Percentiles rank a stretch among this genome's conserved stretches.
phyloP scores from a whole-genome alignment of 768 basidiomycete species.

The Lactarius sp. region DNA sequence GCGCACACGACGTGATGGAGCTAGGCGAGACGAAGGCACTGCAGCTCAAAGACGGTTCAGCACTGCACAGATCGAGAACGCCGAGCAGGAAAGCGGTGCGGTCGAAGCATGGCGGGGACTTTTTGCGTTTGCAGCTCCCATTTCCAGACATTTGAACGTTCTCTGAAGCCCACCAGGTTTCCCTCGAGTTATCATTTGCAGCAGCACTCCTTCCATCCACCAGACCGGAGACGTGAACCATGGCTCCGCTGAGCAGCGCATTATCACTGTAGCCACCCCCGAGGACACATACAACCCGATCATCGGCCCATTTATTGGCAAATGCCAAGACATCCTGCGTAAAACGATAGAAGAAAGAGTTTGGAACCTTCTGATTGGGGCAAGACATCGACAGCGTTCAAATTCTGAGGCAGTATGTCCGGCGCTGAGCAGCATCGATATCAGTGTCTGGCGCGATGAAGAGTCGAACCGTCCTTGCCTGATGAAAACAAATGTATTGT shows the following conservation, averaged over 20 bases:
- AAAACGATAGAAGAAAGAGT: constrained; percentile 81
- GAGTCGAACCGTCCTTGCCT: constrained; percentile 49
- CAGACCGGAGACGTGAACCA: constrained; percentile 78
- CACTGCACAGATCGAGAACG: constrained; percentile 6
- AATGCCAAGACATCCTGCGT: constrained; percentile 64
- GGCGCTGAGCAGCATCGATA: constrained; percentile 45
- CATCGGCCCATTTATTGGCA: constrained; percentile 57
- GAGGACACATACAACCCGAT: constrained; percentile 78
- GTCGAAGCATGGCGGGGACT: constrained; percentile 19
- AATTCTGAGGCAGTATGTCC: constrained; percentile 96
- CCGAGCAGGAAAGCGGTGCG: constrained; percentile 19
- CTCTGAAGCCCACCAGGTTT: constrained; percentile 32
- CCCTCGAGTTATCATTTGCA: constrained; percentile 5
- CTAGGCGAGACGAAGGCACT: constrained; percentile 16
- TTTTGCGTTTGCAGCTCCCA: neutral
- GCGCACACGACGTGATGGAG: constrained; percentile 17
- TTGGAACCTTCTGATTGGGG: constrained; percentile 81
- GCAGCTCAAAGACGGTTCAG: constrained; percentile 9
- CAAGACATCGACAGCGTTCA: constrained; percentile 89
- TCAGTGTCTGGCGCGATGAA: neutral
- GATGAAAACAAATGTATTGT: constrained; percentile 79
- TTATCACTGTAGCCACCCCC: constrained; percentile 95
- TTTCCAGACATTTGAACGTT: constrained; percentile 10
- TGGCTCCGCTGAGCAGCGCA: constrained; percentile 75
- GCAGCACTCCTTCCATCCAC: constrained; percentile 30